Evolutionary conservation across 768 basidiomycete genomes (phyloP).

Genomic region (Mycena kentingensis): DNA sequence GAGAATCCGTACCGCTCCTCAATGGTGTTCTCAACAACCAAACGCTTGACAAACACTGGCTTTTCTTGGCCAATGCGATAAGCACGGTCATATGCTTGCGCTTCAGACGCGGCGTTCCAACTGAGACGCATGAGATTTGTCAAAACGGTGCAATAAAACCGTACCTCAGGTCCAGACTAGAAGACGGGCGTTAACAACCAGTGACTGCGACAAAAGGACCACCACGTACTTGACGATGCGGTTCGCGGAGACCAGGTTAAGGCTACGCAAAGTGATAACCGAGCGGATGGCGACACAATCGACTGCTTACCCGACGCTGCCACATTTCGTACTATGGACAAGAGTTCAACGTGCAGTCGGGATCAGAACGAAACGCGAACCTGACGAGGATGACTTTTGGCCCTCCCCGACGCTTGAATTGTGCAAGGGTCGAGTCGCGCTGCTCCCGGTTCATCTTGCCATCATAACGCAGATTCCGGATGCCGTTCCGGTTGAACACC

Average conservation of each 20-base stretch:
- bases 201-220: neutral
- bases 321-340: slow-evolving; percentile 68
- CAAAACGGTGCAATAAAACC: neutral
- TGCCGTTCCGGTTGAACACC: slow-evolving; percentile 59
- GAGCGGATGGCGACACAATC: too few relatives aligned
- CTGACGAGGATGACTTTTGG: slow-evolving; percentile 69
- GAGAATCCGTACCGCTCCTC: slow-evolving; percentile 76
- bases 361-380: too few relatives aligned
- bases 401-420: slow-evolving; percentile 57
- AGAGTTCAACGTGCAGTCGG: too few relatives aligned
- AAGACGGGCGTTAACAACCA: neutral
- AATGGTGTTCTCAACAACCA: slow-evolving; percentile 67
- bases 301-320: slow-evolving; percentile 75
- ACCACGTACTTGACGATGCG: slow-evolving; percentile 63
- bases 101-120: slow-evolving; percentile 74
- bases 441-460: slow-evolving; percentile 62
- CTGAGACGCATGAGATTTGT: neutral
- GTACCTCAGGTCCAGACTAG: slow-evolving; percentile 66
- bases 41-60: slow-evolving; percentile 64
- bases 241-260: slow-evolving; percentile 69
- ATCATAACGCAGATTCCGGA: slow-evolving; percentile 62
- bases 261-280: too few relatives aligned
- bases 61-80: slow-evolving; percentile 75
- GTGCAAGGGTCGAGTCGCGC: slow-evolving; percentile 51
- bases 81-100: slow-evolving; percentile 66